A percentile compares a stretch with the other conserved stretches of the same genome.
phyloP scores from a whole-genome alignment of 208 protist species.

The Phytomonas sp. region DNA sequence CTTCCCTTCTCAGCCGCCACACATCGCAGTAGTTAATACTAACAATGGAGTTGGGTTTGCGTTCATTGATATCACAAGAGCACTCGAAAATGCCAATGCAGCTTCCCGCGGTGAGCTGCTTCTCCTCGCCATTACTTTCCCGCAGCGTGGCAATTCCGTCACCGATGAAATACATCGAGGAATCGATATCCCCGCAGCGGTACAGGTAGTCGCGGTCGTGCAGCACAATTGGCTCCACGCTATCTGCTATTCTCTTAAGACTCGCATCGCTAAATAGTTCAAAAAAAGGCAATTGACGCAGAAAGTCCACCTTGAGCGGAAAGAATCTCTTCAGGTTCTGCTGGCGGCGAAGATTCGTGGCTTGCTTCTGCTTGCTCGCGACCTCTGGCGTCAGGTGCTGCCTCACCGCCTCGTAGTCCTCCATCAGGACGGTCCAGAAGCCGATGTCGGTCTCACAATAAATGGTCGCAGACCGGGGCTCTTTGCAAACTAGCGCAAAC shows the following conservation, averaged over 20 bases:
- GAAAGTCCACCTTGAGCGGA: conserved; percentile 57
- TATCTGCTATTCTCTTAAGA: conserved; percentile 45
- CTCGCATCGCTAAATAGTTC: conserved; percentile 50
- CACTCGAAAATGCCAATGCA: conserved; percentile 87
- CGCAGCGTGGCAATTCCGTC: conserved; percentile 59
- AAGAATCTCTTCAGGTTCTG: conserved; percentile 82
- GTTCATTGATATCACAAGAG: conserved; percentile 72
- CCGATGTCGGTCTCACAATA: conserved; percentile 78
- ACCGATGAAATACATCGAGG: conserved; percentile 79
- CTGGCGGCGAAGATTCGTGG: conserved; percentile 72
- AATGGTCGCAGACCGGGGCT: conserved; percentile 80
- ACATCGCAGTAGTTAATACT: conserved; percentile 87
- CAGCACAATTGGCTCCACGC: conserved; percentile 75
- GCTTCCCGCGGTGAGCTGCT: conserved; percentile 41
- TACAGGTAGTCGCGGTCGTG: conserved; percentile 75
- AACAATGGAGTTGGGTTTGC: conserved; percentile 57
- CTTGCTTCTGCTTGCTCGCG: conserved; percentile 72
- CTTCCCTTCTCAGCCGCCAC: conserved; percentile 64
- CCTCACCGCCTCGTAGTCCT: conserved; percentile 79
- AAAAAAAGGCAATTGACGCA: conserved; percentile 78
- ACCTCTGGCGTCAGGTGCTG: conserved; percentile 61
- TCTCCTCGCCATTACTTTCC: conserved; percentile 28
- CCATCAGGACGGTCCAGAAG: conserved; percentile 65
- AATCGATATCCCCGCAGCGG: conserved; percentile 46
- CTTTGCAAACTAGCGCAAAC: conserved; percentile 85